Base-by-base conservation (phyloP, 2,329 filamentous ascomycete genomes). In the Alternaria viburni region DNA sequence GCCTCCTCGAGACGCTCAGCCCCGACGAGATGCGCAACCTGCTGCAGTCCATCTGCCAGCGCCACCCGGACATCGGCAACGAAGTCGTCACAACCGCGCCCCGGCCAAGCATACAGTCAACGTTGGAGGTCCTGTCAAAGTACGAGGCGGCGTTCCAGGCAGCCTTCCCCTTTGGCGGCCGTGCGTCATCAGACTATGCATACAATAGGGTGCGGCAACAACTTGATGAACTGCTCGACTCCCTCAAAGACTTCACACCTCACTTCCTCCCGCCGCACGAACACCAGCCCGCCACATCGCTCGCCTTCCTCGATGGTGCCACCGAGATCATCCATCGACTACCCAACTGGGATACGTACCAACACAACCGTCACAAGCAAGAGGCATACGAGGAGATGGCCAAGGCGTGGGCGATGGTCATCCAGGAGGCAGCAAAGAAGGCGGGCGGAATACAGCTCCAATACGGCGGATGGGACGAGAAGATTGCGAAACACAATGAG, bases 351-450 rank as follows among this genome's bases (percentile, higher is more conserved):
- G 92, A 96, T 70, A 93, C 90, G 47, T 91, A 91, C 64, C 89
- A 93, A 66, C 91, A 97, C 82, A 94, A 94, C 69, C 88, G 97
- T 72, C 93, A 97, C 83, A 97, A 97, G 81, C 91, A 97, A 69
- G 93, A 93, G 67, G 94, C 95, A 7, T 99, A 99, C 77, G 95
- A 99, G 74, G 96, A 98, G 77, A 94, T 99, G 67, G 91, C 93
- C 25, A 93, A 91, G 74, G 96, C 96, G 1, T 99, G 96, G 96
- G 90, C 93, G 15, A 81, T 96, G 69, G 95, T 97, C 54, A 91
- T 99, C 70, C 90, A 90, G 65, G 96, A 99, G 80, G 93, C 93
- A 2, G 90, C 91, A 21, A 98, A 98, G 83, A 88, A 92, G 70
- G 95, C 93, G 11, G 94, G 93, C 26, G 96, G 96, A 32, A 96